A percentile compares a stretch with the other conserved stretches of the same genome.
These are phyloP conservation scores for Backusella liffmaniae DNA, from an alignment of 192 early-diverging fungal genomes.

Conservation along the genomic window DNA sequence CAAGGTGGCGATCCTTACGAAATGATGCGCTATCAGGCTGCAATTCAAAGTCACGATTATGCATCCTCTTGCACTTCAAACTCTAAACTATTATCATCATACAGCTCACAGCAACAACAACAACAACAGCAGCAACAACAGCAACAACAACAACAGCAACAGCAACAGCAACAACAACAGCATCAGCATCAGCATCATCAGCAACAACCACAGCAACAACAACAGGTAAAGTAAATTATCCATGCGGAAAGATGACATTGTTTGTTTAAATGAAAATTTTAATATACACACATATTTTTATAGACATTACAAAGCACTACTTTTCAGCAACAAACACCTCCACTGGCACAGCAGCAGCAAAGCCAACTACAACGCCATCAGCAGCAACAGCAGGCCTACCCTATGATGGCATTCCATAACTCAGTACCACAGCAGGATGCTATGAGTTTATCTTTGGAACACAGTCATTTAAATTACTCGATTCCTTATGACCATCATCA, in stretches of 20 bases:
- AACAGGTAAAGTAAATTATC: neutral
- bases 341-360: neutral
- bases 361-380: neutral
- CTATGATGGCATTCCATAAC: constrained; percentile 14
- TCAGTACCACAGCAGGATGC: neutral
- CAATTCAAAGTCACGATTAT: constrained; percentile 14
- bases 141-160: neutral
- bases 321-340: constrained; percentile 6
- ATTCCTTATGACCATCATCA: constrained; percentile 3
- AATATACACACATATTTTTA: neutral
- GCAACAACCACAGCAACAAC: neutral
- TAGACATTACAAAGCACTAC: neutral
- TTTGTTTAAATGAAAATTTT: neutral
- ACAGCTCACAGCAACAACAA: neutral
- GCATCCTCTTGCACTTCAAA: constrained; percentile 11
- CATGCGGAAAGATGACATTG: neutral
- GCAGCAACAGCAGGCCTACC: neutral
- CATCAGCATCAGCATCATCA: neutral
- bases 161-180: neutral
- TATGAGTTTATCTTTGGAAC: neutral
- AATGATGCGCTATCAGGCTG: constrained; percentile 9
- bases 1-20: constrained; percentile 7
- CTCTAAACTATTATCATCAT: neutral
- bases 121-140: neutral
- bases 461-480: neutral